Conservation (phyloP, 2,329 filamentous ascomycete species). For the Chalaropsis thielavioides region DNA sequence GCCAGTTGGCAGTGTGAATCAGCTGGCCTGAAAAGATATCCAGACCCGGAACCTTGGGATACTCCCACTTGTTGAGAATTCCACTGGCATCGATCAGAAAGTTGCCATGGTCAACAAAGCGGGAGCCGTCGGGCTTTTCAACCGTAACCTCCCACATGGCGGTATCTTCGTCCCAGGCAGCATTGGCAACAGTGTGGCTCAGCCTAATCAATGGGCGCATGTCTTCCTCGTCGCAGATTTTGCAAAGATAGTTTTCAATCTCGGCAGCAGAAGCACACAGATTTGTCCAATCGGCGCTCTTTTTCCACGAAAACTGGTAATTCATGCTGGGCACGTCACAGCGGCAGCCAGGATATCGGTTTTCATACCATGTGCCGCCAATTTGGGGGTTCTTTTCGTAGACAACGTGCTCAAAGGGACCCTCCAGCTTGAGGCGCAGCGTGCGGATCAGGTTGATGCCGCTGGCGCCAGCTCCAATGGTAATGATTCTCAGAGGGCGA, state of each 20-base stretch:
- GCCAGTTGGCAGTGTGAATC: slow-evolving; percentile 42
- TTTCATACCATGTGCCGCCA: slow-evolving; percentile 46
- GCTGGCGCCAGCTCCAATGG: slow-evolving; percentile 23
- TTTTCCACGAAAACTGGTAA: slow-evolving; percentile 48
- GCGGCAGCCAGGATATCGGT: slow-evolving; percentile 42
- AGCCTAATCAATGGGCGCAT: slow-evolving; percentile 33
- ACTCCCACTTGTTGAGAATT: slow-evolving; percentile 41
- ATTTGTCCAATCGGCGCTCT: slow-evolving; percentile 43
- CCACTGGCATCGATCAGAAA: slow-evolving; percentile 38
- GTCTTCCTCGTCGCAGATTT: slow-evolving; percentile 33
- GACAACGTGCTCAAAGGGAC: slow-evolving; percentile 31
- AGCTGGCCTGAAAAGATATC: slow-evolving; percentile 33
- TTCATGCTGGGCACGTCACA: slow-evolving; percentile 46
- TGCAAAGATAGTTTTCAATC: slow-evolving; percentile 39
- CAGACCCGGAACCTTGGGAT: slow-evolving; percentile 35
- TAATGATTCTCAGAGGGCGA: slow-evolving; percentile 21
- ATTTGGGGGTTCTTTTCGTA: slow-evolving; percentile 43
- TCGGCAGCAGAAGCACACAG: slow-evolving; percentile 42
- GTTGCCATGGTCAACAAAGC: slow-evolving; percentile 33
- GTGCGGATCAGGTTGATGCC: slow-evolving; percentile 28
- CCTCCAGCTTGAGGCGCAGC: slow-evolving; percentile 29
- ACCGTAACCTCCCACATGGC: slow-evolving; percentile 32
- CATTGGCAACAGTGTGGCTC: slow-evolving; percentile 29
- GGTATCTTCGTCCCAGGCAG: slow-evolving; percentile 32
- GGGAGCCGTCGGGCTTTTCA: slow-evolving; percentile 24